Percentiles rank a stretch among this genome's conserved stretches.
Evolutionary conservation across 495 filamentous ascomycete genomes (phyloP).

Genomic region (Neurospora sublineolata): DNA sequence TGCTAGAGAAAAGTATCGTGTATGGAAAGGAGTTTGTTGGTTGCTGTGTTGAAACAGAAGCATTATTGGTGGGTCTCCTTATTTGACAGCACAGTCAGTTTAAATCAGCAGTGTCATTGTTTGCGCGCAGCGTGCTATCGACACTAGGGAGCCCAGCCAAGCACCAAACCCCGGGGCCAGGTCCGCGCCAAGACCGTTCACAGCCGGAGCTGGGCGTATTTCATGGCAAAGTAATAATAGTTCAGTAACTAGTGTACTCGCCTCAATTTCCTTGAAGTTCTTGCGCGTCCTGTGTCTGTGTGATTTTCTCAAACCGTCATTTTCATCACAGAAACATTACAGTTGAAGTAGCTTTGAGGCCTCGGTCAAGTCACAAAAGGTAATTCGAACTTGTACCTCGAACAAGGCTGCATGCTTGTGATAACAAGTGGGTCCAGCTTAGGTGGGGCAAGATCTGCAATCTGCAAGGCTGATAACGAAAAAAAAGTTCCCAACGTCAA

Average conservation of each 20-base stretch:
- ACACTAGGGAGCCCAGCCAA: neutral
- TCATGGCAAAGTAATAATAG: too few species aligned
- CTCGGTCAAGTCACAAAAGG: neutral
- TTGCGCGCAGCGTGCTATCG: neutral
- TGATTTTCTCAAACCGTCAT: neutral
- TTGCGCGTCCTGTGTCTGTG: neutral
- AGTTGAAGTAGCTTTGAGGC: neutral
- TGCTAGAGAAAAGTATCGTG: neutral
- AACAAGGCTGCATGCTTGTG: constrained; percentile 8
- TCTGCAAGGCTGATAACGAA: constrained; percentile 19
- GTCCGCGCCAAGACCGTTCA: neutral
- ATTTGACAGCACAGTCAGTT: neutral
- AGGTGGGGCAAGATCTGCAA: constrained; percentile 3
- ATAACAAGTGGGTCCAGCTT: neutral
- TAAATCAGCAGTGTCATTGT: neutral
- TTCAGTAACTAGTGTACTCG: too few species aligned
- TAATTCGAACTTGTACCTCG: neutral
- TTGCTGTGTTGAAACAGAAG: neutral
- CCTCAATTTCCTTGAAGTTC: too few species aligned
- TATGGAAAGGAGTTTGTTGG: neutral
- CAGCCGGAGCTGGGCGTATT: too few species aligned
- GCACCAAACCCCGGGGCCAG: neutral
- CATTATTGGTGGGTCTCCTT: neutral
- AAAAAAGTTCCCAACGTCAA: constrained; percentile 22
- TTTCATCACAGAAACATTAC: neutral